Percentiles rank a stretch among this genome's conserved stretches.
phyloP scores from a whole-genome alignment of 202 grass and related monocot genomes.

The Schoenoplectus triqueter region DNA sequence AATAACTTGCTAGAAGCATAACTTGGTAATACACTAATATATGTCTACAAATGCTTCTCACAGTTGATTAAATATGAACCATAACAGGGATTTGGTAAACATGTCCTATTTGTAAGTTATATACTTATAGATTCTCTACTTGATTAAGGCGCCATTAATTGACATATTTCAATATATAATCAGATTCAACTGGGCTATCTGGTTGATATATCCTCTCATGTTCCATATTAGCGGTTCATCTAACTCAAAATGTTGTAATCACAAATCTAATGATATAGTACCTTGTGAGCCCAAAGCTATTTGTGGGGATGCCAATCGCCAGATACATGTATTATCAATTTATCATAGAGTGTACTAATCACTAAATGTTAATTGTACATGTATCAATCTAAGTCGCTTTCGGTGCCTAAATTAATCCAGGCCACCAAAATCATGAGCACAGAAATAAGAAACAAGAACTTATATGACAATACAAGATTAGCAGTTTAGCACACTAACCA shows the following conservation, averaged over 20 bases:
- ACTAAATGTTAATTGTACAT: neutral
- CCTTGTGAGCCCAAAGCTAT: too few relatives aligned
- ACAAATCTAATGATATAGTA: neutral
- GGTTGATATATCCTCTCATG: neutral
- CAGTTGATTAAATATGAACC: neutral
- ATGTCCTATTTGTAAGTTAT: neutral
- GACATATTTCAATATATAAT: neutral
- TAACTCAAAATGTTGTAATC: neutral
- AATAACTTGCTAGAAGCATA: too few relatives aligned
- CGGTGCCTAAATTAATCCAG: neutral
- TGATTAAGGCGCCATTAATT: neutral
- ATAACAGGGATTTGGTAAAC: neutral
- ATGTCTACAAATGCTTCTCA: neutral
- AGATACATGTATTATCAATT: neutral
- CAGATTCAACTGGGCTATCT: neutral
- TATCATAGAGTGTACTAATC: neutral
- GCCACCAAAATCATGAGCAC: conserved; percentile 7
- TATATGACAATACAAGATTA: neutral
- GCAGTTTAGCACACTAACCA: neutral
- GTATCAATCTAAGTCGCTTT: neutral
- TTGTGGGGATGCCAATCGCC: too few relatives aligned
- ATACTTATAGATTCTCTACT: neutral
- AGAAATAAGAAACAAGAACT: neutral
- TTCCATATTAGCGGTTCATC: neutral
- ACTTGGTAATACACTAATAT: too few relatives aligned